Evolutionary conservation across 2,329 filamentous ascomycete species (phyloP), one percentile per base, ranked within the genome.

Genomic region (Pseudogymnoascus sp.): DNA sequence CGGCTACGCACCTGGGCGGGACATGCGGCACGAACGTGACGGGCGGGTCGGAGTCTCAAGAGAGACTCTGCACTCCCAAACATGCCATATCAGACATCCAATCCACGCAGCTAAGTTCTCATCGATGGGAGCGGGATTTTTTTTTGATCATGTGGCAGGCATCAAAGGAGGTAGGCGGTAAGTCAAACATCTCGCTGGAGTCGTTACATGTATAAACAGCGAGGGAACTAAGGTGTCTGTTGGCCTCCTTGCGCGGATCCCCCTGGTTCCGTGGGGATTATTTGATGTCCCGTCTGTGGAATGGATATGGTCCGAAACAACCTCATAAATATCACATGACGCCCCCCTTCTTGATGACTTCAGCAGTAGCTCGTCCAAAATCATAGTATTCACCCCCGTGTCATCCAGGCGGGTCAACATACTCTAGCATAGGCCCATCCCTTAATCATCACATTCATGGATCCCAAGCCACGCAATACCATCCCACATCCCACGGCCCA

Each of bases 11-110:
- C 26, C 51, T 57, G 16, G 16, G 51, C 29, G 51, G 51, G 51
- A 57, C 51, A 57, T 57, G 47, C 47, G 10, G 47, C n/a, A 57
- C 47, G 47, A 57, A 57, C 26, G 29, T 57, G 51, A 57, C 51
- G 29, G 51, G 51, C 47, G 47, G 47, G 47, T 12, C 47, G 12
- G 47, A 16, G 29, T 34, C 31, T 34, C 29, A 31, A 18, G 26
- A 18, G 26, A 26, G 45, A 26, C 12, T n/a, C 31, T 34, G 26
- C n/a, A 8, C 12, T 57, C 21, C 26, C 5, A 57, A 29, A 57
- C 51, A 57, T 57, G 1, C 8, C 5, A 57, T 57, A 57, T 34
- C 26, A 57, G 31, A 57, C 47, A 14, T 16, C 14, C 2, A 8
- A 31, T 31, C 42, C 26, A 57, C 6, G 26, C 8, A 31, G 10